Base-by-base conservation (phyloP, 139 green algal species). In the Chlorella sorokiniana region DNA sequence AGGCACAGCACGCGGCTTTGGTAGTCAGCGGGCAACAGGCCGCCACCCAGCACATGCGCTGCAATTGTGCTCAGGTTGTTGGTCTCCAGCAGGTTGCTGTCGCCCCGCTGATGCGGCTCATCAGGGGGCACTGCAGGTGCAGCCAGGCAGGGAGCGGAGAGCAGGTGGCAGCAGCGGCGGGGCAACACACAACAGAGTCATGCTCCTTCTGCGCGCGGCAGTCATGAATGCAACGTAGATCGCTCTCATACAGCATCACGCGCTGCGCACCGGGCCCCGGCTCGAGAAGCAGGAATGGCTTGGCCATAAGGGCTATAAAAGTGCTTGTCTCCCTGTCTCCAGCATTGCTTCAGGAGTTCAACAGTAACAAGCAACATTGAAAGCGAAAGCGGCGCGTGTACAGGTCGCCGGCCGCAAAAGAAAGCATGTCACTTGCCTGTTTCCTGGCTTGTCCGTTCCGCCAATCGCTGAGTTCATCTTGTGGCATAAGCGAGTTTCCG, bases 1-100 rank as follows among this genome's bases (percentile, higher is more conserved):
- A 68, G 27, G 73, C 73, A 79, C 73, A 79, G 52, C 37, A 79
- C 59, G 14, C 42, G 68, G 69, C 69, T 76, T 44, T 76, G 69
- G 69, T 76, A 76, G n/a, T 76, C 69, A 1, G 42, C 42, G 1
- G 73, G 41, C 51, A 41, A 23, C 35, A 69, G 23, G 37, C 73
- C 59, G 31, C 59, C 59, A n/a, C 59, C 44, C 75, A 81, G 75
- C 75, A 81, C 75, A 41, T 59, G 40, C 41, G 23, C 38, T 8
- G 62, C 75, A 18, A 81, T 81, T 40, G 71, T 81, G 75, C 29
- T 37, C 59, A 81, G 59, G 18, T 44, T 37, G 41, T 81, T 40
- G 5, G 31, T 41, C 22, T 70, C 75, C 42, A 81, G 31, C 75
- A 81, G 40, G n/a, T 56, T 11, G 0, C 37, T 51, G 75, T 81